These are phyloP conservation scores for Coemansia sp. DNA, from an alignment of 192 early-diverging fungal genomes.

Conservation along the genomic window DNA sequence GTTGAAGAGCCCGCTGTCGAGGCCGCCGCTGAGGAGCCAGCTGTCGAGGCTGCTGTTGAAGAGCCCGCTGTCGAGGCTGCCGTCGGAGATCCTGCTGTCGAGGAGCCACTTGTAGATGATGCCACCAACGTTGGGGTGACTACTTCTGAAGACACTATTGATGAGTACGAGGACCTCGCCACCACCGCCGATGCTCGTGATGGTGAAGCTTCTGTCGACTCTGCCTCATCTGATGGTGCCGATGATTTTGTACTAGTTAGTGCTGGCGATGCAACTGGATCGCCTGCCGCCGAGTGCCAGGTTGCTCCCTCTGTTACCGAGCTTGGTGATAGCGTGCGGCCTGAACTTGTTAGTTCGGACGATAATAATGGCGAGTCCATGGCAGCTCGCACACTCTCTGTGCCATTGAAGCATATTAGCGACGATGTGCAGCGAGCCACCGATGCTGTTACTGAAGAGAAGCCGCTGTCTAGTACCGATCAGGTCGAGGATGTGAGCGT, in stretches of 20 bases:
- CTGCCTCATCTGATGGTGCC: neutral
- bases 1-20: neutral
- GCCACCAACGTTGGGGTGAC: neutral
- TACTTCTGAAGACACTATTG: neutral
- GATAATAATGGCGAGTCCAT: neutral
- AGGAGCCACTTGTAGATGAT: neutral
- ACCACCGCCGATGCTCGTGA: neutral
- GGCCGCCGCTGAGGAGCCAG: neutral
- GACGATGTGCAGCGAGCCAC: neutral
- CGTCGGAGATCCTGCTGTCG: neutral
- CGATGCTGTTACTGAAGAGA: neutral
- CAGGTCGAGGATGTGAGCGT: neutral
- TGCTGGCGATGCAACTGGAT: conserved; percentile 4
- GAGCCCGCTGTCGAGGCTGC: neutral
- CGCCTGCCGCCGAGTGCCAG: neutral
- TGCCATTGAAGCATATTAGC: neutral
- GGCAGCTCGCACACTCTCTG: neutral
- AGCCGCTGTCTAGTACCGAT: neutral
- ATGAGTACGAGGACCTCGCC: neutral
- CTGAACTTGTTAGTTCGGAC: neutral
- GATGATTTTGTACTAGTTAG: conserved; percentile 2
- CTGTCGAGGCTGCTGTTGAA: neutral
- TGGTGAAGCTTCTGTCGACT: neutral
- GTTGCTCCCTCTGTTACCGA: neutral
- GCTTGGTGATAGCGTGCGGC: neutral